These are phyloP conservation scores for Waltergamsia citrina DNA, from an alignment of 2,329 filamentous ascomycete genomes.

Conservation along the genomic window DNA sequence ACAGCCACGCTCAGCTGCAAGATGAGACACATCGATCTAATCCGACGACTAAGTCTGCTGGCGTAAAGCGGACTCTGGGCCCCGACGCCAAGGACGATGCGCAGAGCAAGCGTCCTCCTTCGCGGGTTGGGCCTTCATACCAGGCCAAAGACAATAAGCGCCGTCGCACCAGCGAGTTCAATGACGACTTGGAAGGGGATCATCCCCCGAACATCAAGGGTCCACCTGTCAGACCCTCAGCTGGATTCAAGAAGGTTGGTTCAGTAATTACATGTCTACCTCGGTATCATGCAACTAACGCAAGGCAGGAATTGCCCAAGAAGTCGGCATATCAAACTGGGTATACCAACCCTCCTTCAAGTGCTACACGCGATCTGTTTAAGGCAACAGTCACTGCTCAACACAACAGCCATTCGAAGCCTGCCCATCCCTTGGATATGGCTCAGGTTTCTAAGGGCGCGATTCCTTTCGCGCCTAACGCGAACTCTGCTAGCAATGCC, in stretches of 20 bases:
- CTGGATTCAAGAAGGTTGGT: constrained; percentile 58
- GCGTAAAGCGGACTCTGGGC: constrained; percentile 64
- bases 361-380: constrained; percentile 48
- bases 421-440: constrained; percentile 68
- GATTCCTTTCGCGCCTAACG: constrained; percentile 76
- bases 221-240: constrained; percentile 76
- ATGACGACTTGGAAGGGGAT: constrained; percentile 51
- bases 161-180: constrained; percentile 65
- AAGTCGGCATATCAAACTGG: constrained; percentile 53
- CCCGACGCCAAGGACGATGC: constrained; percentile 49
- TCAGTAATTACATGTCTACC: too few relatives aligned
- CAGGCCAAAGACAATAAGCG: constrained; percentile 66
- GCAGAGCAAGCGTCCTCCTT: constrained; percentile 30
- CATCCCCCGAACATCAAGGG: constrained; percentile 59
- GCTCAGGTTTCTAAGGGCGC: constrained; percentile 80
- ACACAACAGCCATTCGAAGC: constrained; percentile 54
- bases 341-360: constrained; percentile 49
- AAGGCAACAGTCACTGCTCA: constrained; percentile 58
- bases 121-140: constrained; percentile 50
- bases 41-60: constrained; percentile 55
- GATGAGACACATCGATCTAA: constrained; percentile 52
- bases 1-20: constrained; percentile 37
- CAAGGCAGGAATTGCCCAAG: constrained; percentile 43
- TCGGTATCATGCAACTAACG: background rate
- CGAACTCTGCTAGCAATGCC: constrained; percentile 41